These are phyloP conservation scores for Lentinula guzmanii DNA, from an alignment of 768 basidiomycete species.

Conservation along the genomic window DNA sequence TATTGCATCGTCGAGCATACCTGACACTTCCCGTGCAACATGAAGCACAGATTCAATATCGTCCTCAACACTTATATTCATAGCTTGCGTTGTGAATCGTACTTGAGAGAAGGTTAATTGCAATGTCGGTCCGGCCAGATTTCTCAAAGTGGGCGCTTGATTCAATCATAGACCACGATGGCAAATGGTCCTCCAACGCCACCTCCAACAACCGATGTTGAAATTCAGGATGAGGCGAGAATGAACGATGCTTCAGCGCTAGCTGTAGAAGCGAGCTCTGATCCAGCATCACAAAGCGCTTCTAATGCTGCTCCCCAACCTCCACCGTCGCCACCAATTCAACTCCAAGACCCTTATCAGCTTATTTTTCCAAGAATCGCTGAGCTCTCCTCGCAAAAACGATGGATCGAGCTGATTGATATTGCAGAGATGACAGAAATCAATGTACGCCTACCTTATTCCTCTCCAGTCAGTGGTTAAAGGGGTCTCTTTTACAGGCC, in stretches of 20 bases:
- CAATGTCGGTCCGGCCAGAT: not conserved
- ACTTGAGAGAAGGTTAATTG: not conserved
- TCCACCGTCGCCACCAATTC: conserved; percentile 13
- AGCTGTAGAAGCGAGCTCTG: not conserved
- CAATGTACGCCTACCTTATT: conserved; percentile 31
- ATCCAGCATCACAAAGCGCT: not conserved
- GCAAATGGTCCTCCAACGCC: conserved; percentile 58
- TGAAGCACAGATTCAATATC: conserved; percentile 89
- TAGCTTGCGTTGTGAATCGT: conserved; percentile 14
- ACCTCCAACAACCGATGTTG: conserved; percentile 50
- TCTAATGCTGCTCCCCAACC: conserved; percentile 2
- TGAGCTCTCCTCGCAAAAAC: conserved; percentile 36
- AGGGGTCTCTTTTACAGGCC: conserved; percentile 14
- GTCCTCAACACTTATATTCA: conserved; percentile 54
- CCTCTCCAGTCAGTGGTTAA: conserved; percentile 3
- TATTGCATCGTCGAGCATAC: conserved; percentile 30
- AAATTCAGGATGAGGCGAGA: conserved; percentile 49
- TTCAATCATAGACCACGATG: conserved; percentile 23
- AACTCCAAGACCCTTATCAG: conserved; percentile 32
- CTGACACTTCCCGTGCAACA: conserved; percentile 87
- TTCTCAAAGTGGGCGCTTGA: not conserved
- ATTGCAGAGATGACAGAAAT: conserved; percentile 49
- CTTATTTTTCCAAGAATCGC: conserved; percentile 37
- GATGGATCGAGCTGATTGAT: conserved; percentile 36
- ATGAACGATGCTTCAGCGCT: conserved; percentile 5